Conservation (phyloP, 1,284 basidiomycete species). For the Ceraceosorus guamensis region DNA sequence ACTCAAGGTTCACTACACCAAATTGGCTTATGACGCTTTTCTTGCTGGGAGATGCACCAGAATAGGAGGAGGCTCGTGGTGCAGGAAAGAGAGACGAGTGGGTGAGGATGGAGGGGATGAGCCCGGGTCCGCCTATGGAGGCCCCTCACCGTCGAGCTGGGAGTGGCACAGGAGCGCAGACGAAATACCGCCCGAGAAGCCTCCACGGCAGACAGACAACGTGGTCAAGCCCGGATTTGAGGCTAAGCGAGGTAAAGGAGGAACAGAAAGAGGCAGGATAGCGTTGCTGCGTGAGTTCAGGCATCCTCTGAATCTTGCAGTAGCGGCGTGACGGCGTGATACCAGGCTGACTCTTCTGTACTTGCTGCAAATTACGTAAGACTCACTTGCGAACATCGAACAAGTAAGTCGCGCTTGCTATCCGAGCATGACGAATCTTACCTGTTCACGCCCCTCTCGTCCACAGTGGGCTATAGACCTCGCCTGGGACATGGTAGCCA, state of each 20-base stretch:
- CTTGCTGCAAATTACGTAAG: no score
- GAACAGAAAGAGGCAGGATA: slow-evolving; percentile 60
- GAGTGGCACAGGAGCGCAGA: slow-evolving; percentile 21
- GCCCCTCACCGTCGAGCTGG: no score
- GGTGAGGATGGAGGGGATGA: no score
- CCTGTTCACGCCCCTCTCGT: no score
- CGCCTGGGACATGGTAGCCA: slow-evolving; percentile 57
- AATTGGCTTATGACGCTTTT: slow-evolving; percentile 63
- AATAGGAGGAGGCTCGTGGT: slow-evolving; percentile 54
- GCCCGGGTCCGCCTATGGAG: no score
- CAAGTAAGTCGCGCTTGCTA: no score
- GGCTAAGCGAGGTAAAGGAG: slow-evolving; percentile 56
- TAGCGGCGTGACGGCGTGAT: no score
- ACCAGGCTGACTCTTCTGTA: no score
- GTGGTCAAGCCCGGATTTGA: slow-evolving; percentile 62
- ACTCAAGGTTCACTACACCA: slow-evolving; percentile 65
- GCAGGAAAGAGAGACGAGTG: slow-evolving; percentile 7
- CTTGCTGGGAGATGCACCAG: slow-evolving; percentile 62
- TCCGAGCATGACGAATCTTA: no score
- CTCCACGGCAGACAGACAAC: slow-evolving; percentile 57
- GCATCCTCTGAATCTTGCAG: no score
- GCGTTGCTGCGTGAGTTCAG: slow-evolving; percentile 59
- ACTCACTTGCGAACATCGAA: slow-evolving; percentile 81
- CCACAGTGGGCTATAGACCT: slow-evolving; percentile 66
- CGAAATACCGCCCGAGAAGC: slow-evolving; percentile 59